Evolutionary conservation across 805 yeast genomes (phyloP), one percentile per base, ranked within the genome.

Genomic region (Brettanomyces nanus): DNA sequence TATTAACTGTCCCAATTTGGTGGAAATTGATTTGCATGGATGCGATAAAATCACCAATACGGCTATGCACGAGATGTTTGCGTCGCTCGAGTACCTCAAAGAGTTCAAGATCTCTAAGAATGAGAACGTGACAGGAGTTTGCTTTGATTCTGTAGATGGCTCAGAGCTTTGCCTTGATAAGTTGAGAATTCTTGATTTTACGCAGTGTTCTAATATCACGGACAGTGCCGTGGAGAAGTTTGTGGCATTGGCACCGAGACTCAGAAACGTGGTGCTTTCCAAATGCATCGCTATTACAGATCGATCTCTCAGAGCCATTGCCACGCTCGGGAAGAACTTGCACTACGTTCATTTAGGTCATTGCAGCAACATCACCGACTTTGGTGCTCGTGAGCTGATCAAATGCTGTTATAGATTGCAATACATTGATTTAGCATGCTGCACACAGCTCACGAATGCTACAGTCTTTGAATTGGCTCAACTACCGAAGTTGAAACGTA

Each of bases 321-420:
- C 94, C 5, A 69, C 68, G 22, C 66, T 92, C 41, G 95, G 90
- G 4, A 74, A 82, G 51, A 79, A 80, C 47, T 66, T 90, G 47
- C 96, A 87, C 53, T 86, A 87, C 49, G 71, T 92, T 36, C 97
- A 92, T 62, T 70, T 90, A 43, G 97, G 97, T 14, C 97, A 90
- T 63, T 92, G 98, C 64, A 73, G 78, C 33, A 76, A 82, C 52
- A 83, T 90, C 40, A 90, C 97, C 1, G 97, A 90, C 62, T 73
- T 69, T 44, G 97, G 97, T 17, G 92, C 92, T 14, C 71, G 75
- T 21, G 68, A 73, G 9, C 66, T 90, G 43, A 84, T 85, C 10
- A 71, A 81, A 45, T 70, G 73, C 33, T 92, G 97, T 53, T 83
- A 82, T 41, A 69, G 95, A 41, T 76, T 90, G 40, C 94, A 85